phyloP scores from a whole-genome alignment of 2,329 filamentous ascomycete species.

The Penicillium sp. region DNA sequence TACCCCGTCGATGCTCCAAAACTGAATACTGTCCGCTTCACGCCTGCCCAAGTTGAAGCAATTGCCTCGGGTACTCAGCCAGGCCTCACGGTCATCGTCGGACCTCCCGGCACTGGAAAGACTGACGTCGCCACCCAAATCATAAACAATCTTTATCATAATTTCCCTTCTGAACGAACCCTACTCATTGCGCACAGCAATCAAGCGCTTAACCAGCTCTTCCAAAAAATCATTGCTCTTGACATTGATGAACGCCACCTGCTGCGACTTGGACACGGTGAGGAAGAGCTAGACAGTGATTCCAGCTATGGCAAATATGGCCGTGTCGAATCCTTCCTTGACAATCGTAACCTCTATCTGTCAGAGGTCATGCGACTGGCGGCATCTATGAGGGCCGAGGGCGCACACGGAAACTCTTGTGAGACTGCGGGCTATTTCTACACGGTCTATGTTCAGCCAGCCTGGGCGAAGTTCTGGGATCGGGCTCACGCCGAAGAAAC shows the following conservation, averaged over 20 bases:
- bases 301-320: conserved; percentile 90
- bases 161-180: conserved; percentile 89
- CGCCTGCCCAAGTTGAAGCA: conserved; percentile 83
- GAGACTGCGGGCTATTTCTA: conserved; percentile 98
- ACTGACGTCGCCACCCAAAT: conserved; percentile 99
- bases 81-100: conserved; percentile 88
- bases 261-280: conserved; percentile 86
- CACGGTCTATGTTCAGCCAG: conserved; percentile 81
- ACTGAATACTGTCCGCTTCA: conserved; percentile 81
- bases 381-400: conserved; percentile 77
- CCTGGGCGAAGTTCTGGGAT: conserved; percentile 82
- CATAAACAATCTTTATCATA: conserved; percentile 98
- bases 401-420: conserved; percentile 92
- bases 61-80: conserved; percentile 93
- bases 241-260: conserved; percentile 96
- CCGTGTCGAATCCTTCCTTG: conserved; percentile 89
- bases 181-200: conserved; percentile 95
- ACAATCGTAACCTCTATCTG: conserved; percentile 75
- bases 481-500: conserved; percentile 56
- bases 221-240: conserved; percentile 93
- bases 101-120: conserved; percentile 94
- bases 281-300: conserved; percentile 86
- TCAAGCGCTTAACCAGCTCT: conserved; percentile 94
- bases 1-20: conserved; percentile 83
- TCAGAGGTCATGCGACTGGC: conserved; percentile 83